These are phyloP conservation scores for Vigna hirtella DNA, from an alignment of 306 rosid genomes.

Conservation along the genomic window DNA sequence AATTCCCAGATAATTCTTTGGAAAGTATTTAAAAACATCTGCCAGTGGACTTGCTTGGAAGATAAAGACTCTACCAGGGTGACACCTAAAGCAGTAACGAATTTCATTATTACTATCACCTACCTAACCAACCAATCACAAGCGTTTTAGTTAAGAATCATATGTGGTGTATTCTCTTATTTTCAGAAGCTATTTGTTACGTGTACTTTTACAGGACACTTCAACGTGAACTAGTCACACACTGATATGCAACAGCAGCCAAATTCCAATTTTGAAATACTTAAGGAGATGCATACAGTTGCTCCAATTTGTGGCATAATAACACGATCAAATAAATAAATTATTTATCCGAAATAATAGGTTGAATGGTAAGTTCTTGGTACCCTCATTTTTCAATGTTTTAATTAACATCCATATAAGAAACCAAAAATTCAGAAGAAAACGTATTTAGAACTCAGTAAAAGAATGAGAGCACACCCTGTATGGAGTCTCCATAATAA, in stretches of 20 bases:
- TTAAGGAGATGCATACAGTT: background rate
- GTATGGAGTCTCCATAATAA: conserved; percentile 91
- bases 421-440: conserved; percentile 30
- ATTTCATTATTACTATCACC: background rate
- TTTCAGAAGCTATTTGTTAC: background rate
- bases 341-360: conserved; percentile 18
- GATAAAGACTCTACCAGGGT: background rate
- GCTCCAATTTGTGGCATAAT: conserved; percentile 11
- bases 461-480: conserved; percentile 57
- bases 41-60: background rate
- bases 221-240: conserved; percentile 1
- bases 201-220: conserved; percentile 1
- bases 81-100: background rate
- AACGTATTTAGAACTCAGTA: conserved; percentile 28
- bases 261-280: conserved; percentile 29
- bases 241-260: conserved; percentile 22
- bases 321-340: conserved; percentile 25
- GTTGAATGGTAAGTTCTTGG: conserved; percentile 30
- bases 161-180: background rate
- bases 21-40: background rate
- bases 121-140: background rate
- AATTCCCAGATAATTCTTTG: background rate
- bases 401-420: conserved; percentile 23
- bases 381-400: conserved; percentile 13
- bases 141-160: background rate